These are phyloP conservation scores for Diaporthe sp. DNA, from an alignment of 2,329 filamentous ascomycete genomes.

Conservation along the genomic window DNA sequence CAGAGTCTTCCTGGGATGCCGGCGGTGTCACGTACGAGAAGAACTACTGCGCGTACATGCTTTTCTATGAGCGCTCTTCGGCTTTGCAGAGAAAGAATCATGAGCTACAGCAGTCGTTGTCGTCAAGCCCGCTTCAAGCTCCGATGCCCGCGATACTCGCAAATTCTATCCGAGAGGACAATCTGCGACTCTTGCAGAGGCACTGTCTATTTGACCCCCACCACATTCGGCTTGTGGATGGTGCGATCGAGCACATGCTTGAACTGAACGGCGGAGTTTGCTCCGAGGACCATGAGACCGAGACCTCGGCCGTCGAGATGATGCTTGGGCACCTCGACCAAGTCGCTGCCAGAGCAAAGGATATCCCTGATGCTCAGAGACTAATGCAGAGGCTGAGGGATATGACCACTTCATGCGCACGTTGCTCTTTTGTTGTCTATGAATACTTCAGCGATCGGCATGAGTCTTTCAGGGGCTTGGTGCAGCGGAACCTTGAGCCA, in stretches of 20 bases:
- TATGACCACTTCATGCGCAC: conserved; percentile 62
- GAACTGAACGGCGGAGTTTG: conserved; percentile 63
- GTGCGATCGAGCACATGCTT: conserved; percentile 71
- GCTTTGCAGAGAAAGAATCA: conserved; percentile 70
- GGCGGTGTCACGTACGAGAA: conserved; percentile 71
- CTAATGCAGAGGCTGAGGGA: conserved; percentile 60
- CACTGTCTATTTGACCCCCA: conserved; percentile 84
- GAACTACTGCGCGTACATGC: conserved; percentile 93
- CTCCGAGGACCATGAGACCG: conserved; percentile 60
- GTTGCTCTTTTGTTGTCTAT: conserved; percentile 71
- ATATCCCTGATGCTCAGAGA: conserved; percentile 71
- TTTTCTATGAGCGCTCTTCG: conserved; percentile 91
- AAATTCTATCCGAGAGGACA: conserved; percentile 77
- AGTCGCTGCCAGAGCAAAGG: conserved; percentile 79
- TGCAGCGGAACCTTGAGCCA: conserved; percentile 72
- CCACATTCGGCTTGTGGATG: conserved; percentile 76
- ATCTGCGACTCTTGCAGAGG: conserved; percentile 78
- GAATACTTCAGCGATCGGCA: conserved; percentile 71
- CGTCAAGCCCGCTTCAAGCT: conserved; percentile 59
- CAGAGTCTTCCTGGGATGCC: conserved; percentile 63
- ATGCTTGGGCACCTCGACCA: conserved; percentile 80
- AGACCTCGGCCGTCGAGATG: conserved; percentile 66
- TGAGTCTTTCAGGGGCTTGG: conserved; percentile 72
- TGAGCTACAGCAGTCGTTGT: conserved; percentile 54
- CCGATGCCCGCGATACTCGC: conserved; percentile 60